Base-by-base conservation (phyloP, 1,284 basidiomycete genomes). In the Sanghuangporus sanghuang region DNA sequence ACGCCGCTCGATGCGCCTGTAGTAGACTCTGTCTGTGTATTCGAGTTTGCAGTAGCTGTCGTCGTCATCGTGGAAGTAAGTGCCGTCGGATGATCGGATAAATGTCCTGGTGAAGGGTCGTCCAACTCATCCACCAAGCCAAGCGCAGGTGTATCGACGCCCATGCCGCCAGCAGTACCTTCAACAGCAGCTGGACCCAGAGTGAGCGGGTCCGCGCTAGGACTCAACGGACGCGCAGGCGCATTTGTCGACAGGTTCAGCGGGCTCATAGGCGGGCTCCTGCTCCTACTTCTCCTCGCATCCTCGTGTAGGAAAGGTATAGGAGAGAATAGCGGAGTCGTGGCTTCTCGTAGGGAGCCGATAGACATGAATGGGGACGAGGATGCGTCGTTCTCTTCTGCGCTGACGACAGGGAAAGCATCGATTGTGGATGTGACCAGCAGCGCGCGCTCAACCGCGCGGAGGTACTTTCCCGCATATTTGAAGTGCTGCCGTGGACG, bases 401-500 rank as follows among this genome's bases (percentile, higher is more conserved):
- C 35, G 6, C 77, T 73, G 61, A 78, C 74, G n/a, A 66, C 35
- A 16, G 87, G 87, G 74, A 92, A 93, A 64, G 83, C 82, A 67
- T 87, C 81, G 80, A 81, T 84, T 14, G 86, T 84, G 35, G 94
- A 94, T 1, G 93, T 95, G 61, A 98, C 94, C 35, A 93, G 87
- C 18, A 96, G 77, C 14, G 89, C 81, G 71, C 92, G 92, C 70
- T 96, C 92, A 11, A 97, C 77, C 0, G 95, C 95, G 9, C 95
- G 91, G 23, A 96, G 81, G 73, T 95, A 97, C 76, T 97, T 97
- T 54, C 95, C 93, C 5, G 93, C 76, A 32, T 84, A 82, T 48
- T 80, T 86, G 79, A 97, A 96, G 68, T 92, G 82, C 57, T 81
- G 77, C 65, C 80, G 81, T 2, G 95, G 94, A 39, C 82, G 75